A percentile compares a stretch with the other conserved stretches of the same genome.
phyloP scores from a whole-genome alignment of 176 grass and related monocot genomes.

The Urochloa ruziziensis region DNA sequence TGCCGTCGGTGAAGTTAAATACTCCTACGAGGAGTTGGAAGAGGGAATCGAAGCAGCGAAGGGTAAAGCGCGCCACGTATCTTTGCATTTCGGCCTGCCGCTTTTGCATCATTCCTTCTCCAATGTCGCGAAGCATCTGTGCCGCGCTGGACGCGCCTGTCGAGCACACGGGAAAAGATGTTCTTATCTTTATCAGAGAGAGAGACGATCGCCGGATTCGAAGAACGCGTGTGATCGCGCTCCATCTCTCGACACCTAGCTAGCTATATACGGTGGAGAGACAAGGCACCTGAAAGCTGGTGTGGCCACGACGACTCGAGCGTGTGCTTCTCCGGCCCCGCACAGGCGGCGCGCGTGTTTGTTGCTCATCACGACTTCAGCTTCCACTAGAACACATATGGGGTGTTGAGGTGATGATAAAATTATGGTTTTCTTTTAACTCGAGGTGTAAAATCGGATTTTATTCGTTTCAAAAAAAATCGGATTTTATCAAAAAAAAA shows the following conservation, averaged over 20 bases:
- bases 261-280: background rate
- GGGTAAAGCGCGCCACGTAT: background rate
- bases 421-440: too few species aligned
- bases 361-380: too few species aligned
- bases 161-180: background rate
- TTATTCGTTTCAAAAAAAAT: too few species aligned
- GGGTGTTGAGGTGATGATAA: too few species aligned
- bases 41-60: background rate
- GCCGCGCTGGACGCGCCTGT: background rate
- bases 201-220: background rate
- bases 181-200: background rate
- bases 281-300: too few species aligned
- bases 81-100: background rate
- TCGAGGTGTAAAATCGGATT: too few species aligned
- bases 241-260: background rate
- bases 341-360: too few species aligned
- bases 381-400: too few species aligned
- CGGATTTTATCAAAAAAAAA: too few species aligned
- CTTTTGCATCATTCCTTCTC: slow-evolving; percentile 3
- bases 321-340: background rate
- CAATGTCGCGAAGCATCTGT: slow-evolving; percentile 8
- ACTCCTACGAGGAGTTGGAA: background rate
- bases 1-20: background rate
- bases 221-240: background rate
- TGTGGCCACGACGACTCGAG: background rate